Base-by-base conservation (phyloP, 1,284 basidiomycete genomes). In the Rhodotorula sp. region DNA sequence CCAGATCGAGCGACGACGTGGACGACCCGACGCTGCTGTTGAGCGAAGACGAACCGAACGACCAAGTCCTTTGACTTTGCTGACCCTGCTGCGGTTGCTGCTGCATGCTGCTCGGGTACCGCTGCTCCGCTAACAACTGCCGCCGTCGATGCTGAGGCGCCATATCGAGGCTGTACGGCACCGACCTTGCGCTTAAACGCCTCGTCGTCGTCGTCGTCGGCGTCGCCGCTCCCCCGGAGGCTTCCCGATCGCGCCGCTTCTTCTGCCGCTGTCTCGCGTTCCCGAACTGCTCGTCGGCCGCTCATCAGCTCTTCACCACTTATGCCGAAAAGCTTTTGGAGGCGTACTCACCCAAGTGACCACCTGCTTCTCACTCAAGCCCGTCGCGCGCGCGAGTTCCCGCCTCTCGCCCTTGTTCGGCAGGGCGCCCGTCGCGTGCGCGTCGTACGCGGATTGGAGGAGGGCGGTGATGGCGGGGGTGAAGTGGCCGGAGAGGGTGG, bases 231-330 rank as follows among this genome's bases (percentile, higher is more conserved):
- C 3, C 63, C 31, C 20, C 46, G 26, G 49, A 20, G 39, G 52
- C 39, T 3, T n/a, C 21, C 34, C 51, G 20, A 16, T 23, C 56
- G 29, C 56, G 54, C 7, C 10, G 31, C 58, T 63, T 68, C 49
- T 21, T 18, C 12, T 70, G 16, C 70, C 71, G 70, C 76, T 76
- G 67, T 69, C 76, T 29, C 68, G 75, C 20, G 65, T 76, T 70
- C 64, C 75, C 76, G 64, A 75, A 61, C 69, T 72, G 39, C 56
- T n/a, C n/a, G n/a, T n/a, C n/a, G n/a, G n/a, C 23, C 18, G 3
- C 18, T 10, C 23, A n/a, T 47, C 49, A 51, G 60, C 60, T 58
- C 10, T 20, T 68, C n/a, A n/a, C n/a, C n/a, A n/a, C n/a, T n/a
- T n/a, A n/a, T n/a, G n/a, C n/a, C n/a, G n/a, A n/a, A n/a, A n/a